A percentile compares a stretch with the other conserved stretches of the same genome.
Evolutionary conservation across 2,329 filamentous ascomycete genomes (phyloP).

Genomic region (Bimuria novae-zelandiae): DNA sequence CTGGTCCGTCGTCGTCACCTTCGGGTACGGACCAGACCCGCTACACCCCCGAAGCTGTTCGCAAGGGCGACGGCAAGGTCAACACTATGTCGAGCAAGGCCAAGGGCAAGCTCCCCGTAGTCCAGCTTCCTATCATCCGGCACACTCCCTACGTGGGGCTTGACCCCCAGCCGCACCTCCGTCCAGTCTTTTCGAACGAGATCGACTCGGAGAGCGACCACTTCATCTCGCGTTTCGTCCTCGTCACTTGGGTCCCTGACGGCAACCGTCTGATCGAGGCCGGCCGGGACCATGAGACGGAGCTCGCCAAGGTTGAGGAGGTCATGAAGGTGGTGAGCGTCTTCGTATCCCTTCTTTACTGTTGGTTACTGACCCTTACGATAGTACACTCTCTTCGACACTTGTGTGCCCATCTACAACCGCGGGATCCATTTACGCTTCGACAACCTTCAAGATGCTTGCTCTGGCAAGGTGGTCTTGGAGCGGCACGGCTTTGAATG

Average conservation of each 20-base stretch:
- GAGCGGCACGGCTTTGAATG: constrained; percentile 25
- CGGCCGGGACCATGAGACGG: constrained; percentile 29
- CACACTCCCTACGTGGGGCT: constrained; percentile 13
- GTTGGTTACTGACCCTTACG: constrained; percentile 20
- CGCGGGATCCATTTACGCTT: constrained; percentile 41
- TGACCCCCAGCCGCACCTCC: constrained; percentile 21
- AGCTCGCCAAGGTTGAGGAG: constrained; percentile 28
- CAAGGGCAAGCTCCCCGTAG: constrained; percentile 19
- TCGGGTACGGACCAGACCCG: constrained; percentile 35
- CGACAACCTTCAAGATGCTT: constrained; percentile 46
- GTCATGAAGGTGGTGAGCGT: constrained; percentile 37
- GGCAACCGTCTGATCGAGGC: constrained; percentile 16
- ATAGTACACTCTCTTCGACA: constrained; percentile 34
- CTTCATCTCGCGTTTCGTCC: constrained; percentile 35
- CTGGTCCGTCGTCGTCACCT: constrained; percentile 31
- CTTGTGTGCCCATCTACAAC: constrained; percentile 24
- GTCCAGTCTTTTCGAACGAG: constrained; percentile 33
- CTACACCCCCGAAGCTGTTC: constrained; percentile 33
- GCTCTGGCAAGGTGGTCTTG: constrained; percentile 31
- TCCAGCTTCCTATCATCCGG: constrained; percentile 2
- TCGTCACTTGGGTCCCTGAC: constrained; percentile 25
- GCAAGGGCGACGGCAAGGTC: constrained; percentile 10
- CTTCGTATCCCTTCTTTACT: neutral
- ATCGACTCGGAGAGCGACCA: constrained; percentile 20
- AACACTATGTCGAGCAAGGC: neutral